Evolutionary conservation across 2,329 filamentous ascomycete genomes (phyloP).

Genomic region (Diaporthe citrichinensis): DNA sequence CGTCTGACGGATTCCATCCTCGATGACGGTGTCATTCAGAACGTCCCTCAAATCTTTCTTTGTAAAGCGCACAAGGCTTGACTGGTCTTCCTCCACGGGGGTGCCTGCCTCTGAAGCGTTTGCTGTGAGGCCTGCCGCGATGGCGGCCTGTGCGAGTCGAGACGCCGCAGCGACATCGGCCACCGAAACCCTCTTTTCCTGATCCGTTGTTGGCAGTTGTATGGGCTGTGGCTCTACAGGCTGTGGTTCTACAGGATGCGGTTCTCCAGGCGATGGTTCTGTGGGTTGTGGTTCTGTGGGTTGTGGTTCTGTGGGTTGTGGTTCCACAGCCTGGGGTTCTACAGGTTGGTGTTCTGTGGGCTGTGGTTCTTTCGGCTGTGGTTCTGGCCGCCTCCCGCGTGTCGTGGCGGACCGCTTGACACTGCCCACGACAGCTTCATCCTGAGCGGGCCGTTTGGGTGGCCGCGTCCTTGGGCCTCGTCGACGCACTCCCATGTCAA

Average conservation of each 20-base stretch:
- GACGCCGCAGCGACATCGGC: neutral
- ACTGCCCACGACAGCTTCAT: neutral
- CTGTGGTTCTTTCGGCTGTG: neutral
- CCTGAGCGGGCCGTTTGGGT: neutral
- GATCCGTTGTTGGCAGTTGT: neutral
- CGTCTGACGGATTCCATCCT: neutral
- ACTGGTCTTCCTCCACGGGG: neutral
- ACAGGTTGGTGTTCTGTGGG: too few species aligned
- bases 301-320: too few species aligned
- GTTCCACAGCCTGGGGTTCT: too few species aligned
- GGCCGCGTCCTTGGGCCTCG: neutral
- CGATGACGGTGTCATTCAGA: neutral
- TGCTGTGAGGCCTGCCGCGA: constrained; percentile 5
- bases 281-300: neutral
- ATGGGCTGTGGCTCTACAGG: neutral
- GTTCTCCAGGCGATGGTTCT: neutral
- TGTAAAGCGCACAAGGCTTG: neutral
- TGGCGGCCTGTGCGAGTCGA: constrained; percentile 3
- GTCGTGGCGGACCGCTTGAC: neutral
- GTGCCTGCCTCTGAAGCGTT: neutral
- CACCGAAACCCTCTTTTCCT: neutral
- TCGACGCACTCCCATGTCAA: neutral
- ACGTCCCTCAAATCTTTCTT: neutral
- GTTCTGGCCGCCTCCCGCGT: too few species aligned
- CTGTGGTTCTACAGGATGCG: neutral